Evolutionary conservation across 2,329 filamentous ascomycete species (phyloP).

Genomic region (Stagonosporopsis cucurbitacearum): DNA sequence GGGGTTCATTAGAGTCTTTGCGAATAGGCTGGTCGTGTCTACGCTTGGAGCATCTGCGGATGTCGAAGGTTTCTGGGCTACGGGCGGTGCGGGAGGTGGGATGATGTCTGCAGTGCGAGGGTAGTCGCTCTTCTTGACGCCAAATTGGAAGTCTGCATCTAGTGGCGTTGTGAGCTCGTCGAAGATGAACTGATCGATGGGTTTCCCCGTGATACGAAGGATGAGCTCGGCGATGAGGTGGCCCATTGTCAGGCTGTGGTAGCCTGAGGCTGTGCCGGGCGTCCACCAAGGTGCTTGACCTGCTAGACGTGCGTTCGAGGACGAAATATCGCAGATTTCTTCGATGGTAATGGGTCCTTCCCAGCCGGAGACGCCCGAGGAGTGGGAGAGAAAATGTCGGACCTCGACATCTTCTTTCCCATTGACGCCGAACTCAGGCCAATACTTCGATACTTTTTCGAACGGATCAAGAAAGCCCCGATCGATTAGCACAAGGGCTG

Average conservation of each 20-base stretch:
- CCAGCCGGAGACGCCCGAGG: slow-evolving; percentile 26
- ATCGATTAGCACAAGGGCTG: slow-evolving; percentile 22
- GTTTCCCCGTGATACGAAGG: slow-evolving; percentile 13
- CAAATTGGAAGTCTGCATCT: slow-evolving; percentile 30
- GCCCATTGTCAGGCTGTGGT: slow-evolving; percentile 25
- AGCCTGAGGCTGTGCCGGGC: slow-evolving; percentile 24
- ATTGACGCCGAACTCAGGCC: slow-evolving; percentile 29
- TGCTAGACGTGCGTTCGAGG: slow-evolving; percentile 18
- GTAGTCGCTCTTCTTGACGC: slow-evolving; percentile 15
- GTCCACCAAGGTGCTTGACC: slow-evolving; percentile 26
- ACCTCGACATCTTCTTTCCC: slow-evolving; percentile 25
- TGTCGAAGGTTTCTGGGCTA: not conserved
- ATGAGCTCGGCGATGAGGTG: slow-evolving; percentile 23
- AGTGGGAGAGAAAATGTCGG: slow-evolving; percentile 24
- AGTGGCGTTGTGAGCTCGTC: slow-evolving; percentile 74
- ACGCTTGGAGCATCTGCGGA: not conserved
- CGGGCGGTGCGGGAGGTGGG: slow-evolving; percentile 13
- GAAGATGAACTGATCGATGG: slow-evolving; percentile 15
- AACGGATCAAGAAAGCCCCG: slow-evolving; percentile 21
- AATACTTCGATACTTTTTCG: slow-evolving; percentile 28
- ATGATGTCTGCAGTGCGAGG: slow-evolving; percentile 20
- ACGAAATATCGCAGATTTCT: slow-evolving; percentile 15
- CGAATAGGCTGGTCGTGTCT: not conserved
- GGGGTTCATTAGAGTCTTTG: slow-evolving; percentile 18
- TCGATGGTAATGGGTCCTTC: slow-evolving; percentile 5